Conservation (phyloP, 2,329 filamentous ascomycete genomes). For the Trichoderma atrobrunneum region DNA sequence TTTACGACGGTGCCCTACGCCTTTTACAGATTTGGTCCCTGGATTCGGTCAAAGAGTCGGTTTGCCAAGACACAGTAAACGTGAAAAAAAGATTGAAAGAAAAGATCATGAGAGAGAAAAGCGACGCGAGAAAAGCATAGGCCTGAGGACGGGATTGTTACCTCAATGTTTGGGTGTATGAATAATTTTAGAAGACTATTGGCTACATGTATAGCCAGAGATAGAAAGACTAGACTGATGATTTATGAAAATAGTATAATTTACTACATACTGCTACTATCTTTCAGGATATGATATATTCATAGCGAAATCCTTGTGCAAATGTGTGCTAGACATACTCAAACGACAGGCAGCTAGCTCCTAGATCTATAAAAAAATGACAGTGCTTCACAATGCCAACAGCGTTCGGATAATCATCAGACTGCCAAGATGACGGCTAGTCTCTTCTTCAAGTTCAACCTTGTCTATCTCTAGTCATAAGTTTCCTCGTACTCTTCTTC, state of each 20-base stretch:
- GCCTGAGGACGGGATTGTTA: neutral
- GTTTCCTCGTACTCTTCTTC: constrained; percentile 47
- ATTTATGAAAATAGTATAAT: neutral
- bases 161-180: neutral
- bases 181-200: neutral
- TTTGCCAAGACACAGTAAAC: constrained; percentile 29
- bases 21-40: constrained; percentile 39
- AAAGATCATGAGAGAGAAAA: neutral
- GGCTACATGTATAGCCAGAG: neutral
- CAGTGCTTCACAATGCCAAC: neutral
- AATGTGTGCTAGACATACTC: neutral
- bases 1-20: constrained; percentile 36
- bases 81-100: neutral
- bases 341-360: neutral
- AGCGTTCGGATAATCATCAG: neutral
- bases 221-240: neutral
- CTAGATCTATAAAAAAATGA: neutral
- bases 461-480: constrained; percentile 30
- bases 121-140: neutral
- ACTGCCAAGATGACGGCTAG: neutral
- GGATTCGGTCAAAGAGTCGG: constrained; percentile 51
- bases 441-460: neutral
- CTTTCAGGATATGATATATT: neutral
- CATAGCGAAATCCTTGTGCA: neutral
- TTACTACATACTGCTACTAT: neutral